Conservation (phyloP, 2,329 filamentous ascomycete genomes). For the Cladosporium austrohemisphaericum region DNA sequence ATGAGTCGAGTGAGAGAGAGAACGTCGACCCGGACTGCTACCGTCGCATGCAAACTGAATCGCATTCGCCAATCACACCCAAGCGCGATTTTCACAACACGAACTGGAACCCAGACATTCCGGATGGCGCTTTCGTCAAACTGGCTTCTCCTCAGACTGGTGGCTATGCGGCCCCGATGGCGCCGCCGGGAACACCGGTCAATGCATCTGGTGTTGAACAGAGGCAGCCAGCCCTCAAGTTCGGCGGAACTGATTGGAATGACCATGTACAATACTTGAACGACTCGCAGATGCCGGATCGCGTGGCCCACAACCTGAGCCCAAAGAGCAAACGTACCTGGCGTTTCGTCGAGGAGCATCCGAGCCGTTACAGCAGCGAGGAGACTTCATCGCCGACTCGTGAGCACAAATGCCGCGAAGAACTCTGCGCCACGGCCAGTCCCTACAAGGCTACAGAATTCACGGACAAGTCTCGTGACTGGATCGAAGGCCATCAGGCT, state of each 20-base stretch:
- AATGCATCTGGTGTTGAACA: constrained; percentile 1
- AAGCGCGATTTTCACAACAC: constrained; percentile 22
- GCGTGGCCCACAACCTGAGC: constrained; percentile 27
- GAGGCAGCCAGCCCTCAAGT: not conserved
- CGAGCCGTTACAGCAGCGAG: constrained; percentile 16
- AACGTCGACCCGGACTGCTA: constrained; percentile 14
- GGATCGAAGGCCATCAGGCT: constrained; percentile 31
- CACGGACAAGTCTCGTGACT: constrained; percentile 27
- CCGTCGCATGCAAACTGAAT: not conserved
- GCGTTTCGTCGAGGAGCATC: constrained; percentile 28
- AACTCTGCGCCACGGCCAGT: constrained; percentile 14
- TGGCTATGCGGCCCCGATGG: constrained; percentile 18
- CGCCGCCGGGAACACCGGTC: constrained; percentile 29
- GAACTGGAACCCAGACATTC: constrained; percentile 22
- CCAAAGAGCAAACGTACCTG: constrained; percentile 30
- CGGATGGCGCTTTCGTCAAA: constrained; percentile 15
- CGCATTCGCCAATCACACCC: constrained; percentile 18
- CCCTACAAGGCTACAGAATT: constrained; percentile 23
- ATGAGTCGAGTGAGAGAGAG: constrained; percentile 23
- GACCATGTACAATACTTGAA: constrained; percentile 6
- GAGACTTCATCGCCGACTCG: constrained; percentile 18
- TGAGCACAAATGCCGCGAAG: constrained; percentile 17
- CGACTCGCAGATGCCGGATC: constrained; percentile 19
- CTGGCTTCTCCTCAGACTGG: constrained; percentile 7
- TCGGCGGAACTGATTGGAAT: not conserved